phyloP scores from a whole-genome alignment of 2,329 filamentous ascomycete species.

The Lanzia echinophila region DNA sequence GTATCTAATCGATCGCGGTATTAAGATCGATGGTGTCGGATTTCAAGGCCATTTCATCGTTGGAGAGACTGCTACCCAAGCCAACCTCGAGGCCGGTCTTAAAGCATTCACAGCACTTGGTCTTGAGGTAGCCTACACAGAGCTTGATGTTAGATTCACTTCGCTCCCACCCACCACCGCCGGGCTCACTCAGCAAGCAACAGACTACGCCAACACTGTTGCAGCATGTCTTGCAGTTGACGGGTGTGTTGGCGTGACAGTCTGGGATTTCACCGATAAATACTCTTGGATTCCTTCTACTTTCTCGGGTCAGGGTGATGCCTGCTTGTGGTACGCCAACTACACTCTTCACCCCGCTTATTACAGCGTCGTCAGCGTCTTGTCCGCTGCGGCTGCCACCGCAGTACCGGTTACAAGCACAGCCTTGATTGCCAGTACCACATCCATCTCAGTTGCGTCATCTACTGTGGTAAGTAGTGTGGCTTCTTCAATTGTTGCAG shows the following conservation, averaged over 20 bases:
- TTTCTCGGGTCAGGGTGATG: conserved; percentile 36
- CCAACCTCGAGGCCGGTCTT: conserved; percentile 40
- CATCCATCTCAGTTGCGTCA: not conserved
- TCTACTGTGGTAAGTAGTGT: too few species aligned
- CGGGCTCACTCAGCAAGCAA: conserved; percentile 40
- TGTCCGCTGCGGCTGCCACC: conserved; percentile 16
- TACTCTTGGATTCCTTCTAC: conserved; percentile 37
- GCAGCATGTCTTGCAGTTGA: conserved; percentile 19
- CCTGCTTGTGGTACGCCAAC: conserved; percentile 38
- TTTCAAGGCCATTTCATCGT: conserved; percentile 57
- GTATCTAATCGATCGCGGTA: conserved; percentile 41
- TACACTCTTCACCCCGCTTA: conserved; percentile 40
- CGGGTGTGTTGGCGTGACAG: conserved; percentile 26
- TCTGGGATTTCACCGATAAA: conserved; percentile 29
- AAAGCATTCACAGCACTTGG: conserved; percentile 44
- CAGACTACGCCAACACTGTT: conserved; percentile 37
- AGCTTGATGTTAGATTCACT: conserved; percentile 51
- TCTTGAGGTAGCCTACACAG: conserved; percentile 55
- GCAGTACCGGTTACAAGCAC: not conserved
- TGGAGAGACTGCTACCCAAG: conserved; percentile 42
- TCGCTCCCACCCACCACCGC: conserved; percentile 39
- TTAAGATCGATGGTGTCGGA: conserved; percentile 56
- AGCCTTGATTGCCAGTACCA: not conserved
- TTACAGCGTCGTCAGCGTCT: conserved; percentile 30
- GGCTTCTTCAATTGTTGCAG: not conserved